These are phyloP conservation scores for Plasmodium relictum DNA, from an alignment of 169 alveolate species.

Conservation along the genomic window DNA sequence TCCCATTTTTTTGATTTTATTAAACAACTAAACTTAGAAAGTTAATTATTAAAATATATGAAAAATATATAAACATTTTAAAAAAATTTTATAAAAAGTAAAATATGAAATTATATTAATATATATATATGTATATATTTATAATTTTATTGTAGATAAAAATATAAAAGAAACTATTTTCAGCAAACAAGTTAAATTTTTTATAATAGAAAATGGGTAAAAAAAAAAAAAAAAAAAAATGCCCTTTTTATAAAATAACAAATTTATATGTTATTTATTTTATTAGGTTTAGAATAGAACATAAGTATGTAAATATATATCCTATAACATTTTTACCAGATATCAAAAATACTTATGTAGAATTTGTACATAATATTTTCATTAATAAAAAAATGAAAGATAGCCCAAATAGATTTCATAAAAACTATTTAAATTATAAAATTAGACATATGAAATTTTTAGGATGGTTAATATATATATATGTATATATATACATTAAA, in stretches of 20 bases:
- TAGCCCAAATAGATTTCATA: conserved; percentile 40
- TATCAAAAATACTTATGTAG: conserved; percentile 33
- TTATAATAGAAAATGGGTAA: conserved; percentile 70
- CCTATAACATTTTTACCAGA: conserved; percentile 17
- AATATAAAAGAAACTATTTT: conserved; percentile 43
- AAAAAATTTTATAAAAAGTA: neutral
- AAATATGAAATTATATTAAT: neutral
- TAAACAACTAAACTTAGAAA: conserved; percentile 20
- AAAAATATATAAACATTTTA: neutral
- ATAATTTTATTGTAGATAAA: conserved; percentile 8
- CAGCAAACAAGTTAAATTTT: conserved; percentile 46
- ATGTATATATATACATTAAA: neutral
- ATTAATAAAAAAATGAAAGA: conserved; percentile 61
- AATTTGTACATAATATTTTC: conserved; percentile 34
- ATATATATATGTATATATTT: neutral
- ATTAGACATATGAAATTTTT: conserved; percentile 43
- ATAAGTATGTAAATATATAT: conserved; percentile 26
- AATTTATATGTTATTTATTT: neutral
- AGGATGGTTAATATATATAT: conserved; percentile 38
- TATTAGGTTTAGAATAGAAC: conserved; percentile 19
- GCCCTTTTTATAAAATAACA: neutral
- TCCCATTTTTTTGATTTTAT: conserved; percentile 55
- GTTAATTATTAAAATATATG: conserved; percentile 1
- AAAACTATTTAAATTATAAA: conserved; percentile 29
- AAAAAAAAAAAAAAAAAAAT: neutral